A percentile compares a stretch with the other conserved stretches of the same genome.
These are phyloP conservation scores for Metschnikowia gelsemii DNA, from an alignment of 805 yeast genomes.

Conservation along the genomic window DNA sequence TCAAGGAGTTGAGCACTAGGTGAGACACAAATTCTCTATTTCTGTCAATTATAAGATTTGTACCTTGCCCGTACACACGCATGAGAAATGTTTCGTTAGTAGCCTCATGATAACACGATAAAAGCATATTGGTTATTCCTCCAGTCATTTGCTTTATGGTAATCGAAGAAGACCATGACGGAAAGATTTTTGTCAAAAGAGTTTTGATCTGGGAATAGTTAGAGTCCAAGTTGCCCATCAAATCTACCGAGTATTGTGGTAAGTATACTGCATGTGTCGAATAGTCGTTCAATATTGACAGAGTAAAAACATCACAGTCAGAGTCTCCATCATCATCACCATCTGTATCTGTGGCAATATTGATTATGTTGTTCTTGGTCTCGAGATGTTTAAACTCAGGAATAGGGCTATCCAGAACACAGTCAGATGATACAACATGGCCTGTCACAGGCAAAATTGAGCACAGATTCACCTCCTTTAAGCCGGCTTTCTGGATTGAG, in stretches of 20 bases:
- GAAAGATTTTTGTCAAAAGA: constrained; percentile 45
- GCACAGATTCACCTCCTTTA: background rate
- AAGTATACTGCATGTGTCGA: constrained; percentile 51
- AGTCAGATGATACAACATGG: background rate
- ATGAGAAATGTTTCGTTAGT: constrained; percentile 48
- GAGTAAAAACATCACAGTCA: background rate
- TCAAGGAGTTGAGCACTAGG: constrained; percentile 54
- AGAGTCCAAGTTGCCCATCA: constrained; percentile 35
- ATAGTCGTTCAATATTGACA: constrained; percentile 26
- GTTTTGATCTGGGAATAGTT: constrained; percentile 37
- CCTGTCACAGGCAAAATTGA: background rate
- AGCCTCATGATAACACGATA: constrained; percentile 41
- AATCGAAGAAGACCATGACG: constrained; percentile 41
- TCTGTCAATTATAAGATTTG: constrained; percentile 68
- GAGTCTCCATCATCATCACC: constrained; percentile 1
- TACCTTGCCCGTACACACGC: constrained; percentile 74
- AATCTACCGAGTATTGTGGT: constrained; percentile 43
- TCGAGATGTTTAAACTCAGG: background rate
- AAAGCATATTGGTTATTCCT: constrained; percentile 62
- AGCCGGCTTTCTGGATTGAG: background rate
- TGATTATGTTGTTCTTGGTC: background rate
- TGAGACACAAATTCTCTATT: constrained; percentile 74
- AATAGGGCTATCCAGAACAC: background rate
- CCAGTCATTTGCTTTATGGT: constrained; percentile 51
- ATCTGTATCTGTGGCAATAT: constrained; percentile 4